A percentile compares a stretch with the other conserved stretches of the same genome.
These are phyloP conservation scores for Suillus spraguei DNA, from an alignment of 768 basidiomycete species.

Conservation along the genomic window DNA sequence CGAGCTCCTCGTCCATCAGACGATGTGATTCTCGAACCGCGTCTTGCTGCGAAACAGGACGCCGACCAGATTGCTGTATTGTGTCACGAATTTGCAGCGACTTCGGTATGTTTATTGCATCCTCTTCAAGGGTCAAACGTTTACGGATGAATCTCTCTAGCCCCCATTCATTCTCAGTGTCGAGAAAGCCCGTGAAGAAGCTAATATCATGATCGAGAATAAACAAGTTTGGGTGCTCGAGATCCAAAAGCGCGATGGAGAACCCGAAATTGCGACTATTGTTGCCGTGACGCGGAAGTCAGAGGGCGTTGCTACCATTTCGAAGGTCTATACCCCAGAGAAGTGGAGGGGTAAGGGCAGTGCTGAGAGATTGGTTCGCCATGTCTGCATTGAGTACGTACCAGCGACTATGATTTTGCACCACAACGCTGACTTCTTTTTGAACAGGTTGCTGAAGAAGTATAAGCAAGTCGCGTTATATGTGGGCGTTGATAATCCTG, in stretches of 20 bases:
- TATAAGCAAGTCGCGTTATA: slow-evolving; percentile 63
- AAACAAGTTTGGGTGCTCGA: slow-evolving; percentile 63
- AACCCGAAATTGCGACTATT: slow-evolving; percentile 57
- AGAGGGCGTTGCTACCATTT: slow-evolving; percentile 58
- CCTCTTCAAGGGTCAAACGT: neutral
- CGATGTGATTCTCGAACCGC: slow-evolving; percentile 29
- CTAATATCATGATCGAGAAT: slow-evolving; percentile 46
- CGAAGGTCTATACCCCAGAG: slow-evolving; percentile 69
- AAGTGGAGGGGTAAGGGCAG: slow-evolving; percentile 54
- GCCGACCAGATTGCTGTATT: slow-evolving; percentile 42
- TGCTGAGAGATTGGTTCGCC: slow-evolving; percentile 62
- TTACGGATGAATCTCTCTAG: slow-evolving; percentile 31
- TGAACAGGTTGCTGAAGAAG: slow-evolving; percentile 33
- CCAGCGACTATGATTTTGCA: neutral
- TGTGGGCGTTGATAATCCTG: slow-evolving; percentile 55
- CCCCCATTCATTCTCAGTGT: slow-evolving; percentile 54
- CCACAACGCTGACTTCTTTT: slow-evolving; percentile 13
- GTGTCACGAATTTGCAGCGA: slow-evolving; percentile 57
- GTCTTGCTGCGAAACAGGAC: slow-evolving; percentile 37
- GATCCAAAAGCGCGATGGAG: slow-evolving; percentile 31
- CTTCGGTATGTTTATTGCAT: slow-evolving; percentile 48
- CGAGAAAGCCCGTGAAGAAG: slow-evolving; percentile 51
- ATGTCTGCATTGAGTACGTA: slow-evolving; percentile 57
- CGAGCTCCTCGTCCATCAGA: neutral
- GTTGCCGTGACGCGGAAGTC: slow-evolving; percentile 69